These are phyloP conservation scores for Penicillium sclerotigenum DNA, from an alignment of 2,329 filamentous ascomycete species.

Conservation along the genomic window DNA sequence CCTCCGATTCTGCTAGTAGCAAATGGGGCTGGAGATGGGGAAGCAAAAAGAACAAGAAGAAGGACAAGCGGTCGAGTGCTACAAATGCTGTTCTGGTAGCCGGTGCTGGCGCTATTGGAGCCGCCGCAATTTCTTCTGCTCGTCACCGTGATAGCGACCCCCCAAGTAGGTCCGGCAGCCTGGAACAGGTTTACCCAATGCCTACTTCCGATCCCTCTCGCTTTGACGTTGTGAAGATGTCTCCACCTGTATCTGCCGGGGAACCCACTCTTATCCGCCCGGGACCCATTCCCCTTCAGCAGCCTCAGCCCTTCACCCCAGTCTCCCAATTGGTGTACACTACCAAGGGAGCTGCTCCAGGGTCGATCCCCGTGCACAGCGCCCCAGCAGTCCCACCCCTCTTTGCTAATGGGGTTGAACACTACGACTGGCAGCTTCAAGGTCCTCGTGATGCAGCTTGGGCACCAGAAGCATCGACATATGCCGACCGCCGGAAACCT, in stretches of 20 bases:
- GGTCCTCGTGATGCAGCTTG: conserved; percentile 13
- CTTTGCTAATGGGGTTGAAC: conserved; percentile 32
- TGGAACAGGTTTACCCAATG: conserved; percentile 62
- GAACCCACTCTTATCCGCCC: conserved; percentile 47
- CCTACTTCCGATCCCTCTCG: conserved; percentile 62
- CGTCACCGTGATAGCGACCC: conserved; percentile 31
- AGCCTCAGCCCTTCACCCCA: conserved; percentile 75
- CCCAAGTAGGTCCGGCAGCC: conserved; percentile 45
- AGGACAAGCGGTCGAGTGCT: conserved; percentile 28
- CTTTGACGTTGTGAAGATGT: conserved; percentile 54
- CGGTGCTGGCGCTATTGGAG: conserved; percentile 44
- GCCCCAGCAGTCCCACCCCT: conserved; percentile 42
- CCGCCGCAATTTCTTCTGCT: conserved; percentile 41
- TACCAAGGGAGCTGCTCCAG: conserved; percentile 34
- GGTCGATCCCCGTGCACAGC: conserved; percentile 40
- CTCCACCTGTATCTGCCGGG: conserved; percentile 22
- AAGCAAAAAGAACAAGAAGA: conserved; percentile 46
- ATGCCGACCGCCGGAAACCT: conserved; percentile 16
- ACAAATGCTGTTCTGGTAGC: conserved; percentile 38
- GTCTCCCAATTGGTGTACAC: conserved; percentile 67
- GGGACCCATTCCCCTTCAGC: conserved; percentile 69
- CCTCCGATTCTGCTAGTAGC: conserved; percentile 55
- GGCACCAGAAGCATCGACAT: conserved; percentile 7
- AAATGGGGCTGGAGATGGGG: conserved; percentile 64
- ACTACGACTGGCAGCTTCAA: conserved; percentile 18